Conservation (phyloP, 2,329 filamentous ascomycete species). For the Madurella fahalii region DNA sequence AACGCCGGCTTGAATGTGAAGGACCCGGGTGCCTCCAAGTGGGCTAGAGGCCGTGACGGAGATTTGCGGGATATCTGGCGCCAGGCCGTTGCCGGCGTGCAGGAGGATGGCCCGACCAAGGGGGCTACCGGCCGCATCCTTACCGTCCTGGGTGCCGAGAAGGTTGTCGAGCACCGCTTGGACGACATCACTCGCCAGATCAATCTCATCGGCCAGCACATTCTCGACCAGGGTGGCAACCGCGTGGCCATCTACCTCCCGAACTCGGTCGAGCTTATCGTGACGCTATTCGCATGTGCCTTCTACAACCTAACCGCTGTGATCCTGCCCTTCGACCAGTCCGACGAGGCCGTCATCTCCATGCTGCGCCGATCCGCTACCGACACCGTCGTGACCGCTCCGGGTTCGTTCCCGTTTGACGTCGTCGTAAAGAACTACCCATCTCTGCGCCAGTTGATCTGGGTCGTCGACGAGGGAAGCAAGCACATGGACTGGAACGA, state of each 20-base stretch:
- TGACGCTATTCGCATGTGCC: conserved; percentile 77
- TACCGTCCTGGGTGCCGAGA: conserved; percentile 73
- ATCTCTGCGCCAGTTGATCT: conserved; percentile 73
- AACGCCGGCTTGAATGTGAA: conserved; percentile 77
- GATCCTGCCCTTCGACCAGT: conserved; percentile 76
- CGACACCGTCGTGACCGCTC: conserved; percentile 78
- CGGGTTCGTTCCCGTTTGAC: conserved; percentile 81
- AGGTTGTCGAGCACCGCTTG: conserved; percentile 67
- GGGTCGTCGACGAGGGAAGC: conserved; percentile 89
- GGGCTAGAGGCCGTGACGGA: conserved; percentile 77
- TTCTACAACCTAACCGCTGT: conserved; percentile 87
- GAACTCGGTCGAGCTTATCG: conserved; percentile 86
- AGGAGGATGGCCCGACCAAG: conserved; percentile 57
- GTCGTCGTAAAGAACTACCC: conserved; percentile 65
- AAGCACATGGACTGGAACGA: conserved; percentile 95
- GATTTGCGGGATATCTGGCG: conserved; percentile 92
- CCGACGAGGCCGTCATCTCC: conserved; percentile 62
- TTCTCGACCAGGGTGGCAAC: conserved; percentile 66
- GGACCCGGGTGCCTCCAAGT: conserved; percentile 73
- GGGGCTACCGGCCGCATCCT: conserved; percentile 66
- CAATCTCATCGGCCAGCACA: conserved; percentile 75
- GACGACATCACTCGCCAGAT: conserved; percentile 80
- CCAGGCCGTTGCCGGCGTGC: conserved; percentile 60
- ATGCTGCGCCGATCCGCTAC: conserved; percentile 70
- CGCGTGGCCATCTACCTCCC: conserved; percentile 86